Evolutionary conservation across 805 yeast species (phyloP).

Genomic region (Starmerella tilneyi): DNA sequence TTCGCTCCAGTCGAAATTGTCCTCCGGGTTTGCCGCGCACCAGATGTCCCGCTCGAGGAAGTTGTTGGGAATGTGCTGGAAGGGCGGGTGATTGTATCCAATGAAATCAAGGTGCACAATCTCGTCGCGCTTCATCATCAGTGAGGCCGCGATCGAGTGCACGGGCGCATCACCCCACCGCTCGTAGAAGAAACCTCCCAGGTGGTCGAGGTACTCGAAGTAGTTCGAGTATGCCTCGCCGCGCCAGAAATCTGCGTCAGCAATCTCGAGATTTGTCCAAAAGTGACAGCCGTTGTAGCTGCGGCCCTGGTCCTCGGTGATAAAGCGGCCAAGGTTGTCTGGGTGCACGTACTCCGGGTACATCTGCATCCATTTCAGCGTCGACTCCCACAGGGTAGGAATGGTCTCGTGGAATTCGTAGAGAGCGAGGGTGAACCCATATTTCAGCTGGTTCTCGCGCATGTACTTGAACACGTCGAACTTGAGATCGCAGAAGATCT

Average conservation of each 20-base stretch:
- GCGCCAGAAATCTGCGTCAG: slow-evolving; percentile 65
- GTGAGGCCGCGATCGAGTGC: slow-evolving; percentile 77
- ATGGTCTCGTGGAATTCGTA: slow-evolving; percentile 73
- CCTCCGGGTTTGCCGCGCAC: slow-evolving; percentile 44
- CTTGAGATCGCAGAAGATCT: slow-evolving; percentile 81
- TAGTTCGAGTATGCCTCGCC: slow-evolving; percentile 57
- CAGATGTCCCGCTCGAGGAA: slow-evolving; percentile 34
- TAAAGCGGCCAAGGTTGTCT: slow-evolving; percentile 55
- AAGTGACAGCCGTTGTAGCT: slow-evolving; percentile 76
- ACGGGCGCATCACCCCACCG: slow-evolving; percentile 99
- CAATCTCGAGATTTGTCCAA: slow-evolving; percentile 93
- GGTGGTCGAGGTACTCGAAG: slow-evolving; percentile 56
- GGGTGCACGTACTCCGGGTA: slow-evolving; percentile 46
- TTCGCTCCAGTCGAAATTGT: slow-evolving; percentile 31
- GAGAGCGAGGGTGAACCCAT: slow-evolving; percentile 77
- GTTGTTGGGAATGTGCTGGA: slow-evolving; percentile 61
- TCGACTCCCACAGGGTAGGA: slow-evolving; percentile 63
- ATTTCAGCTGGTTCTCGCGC: slow-evolving; percentile 57
- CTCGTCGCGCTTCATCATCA: slow-evolving; percentile 57
- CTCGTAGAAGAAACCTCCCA: slow-evolving; percentile 81
- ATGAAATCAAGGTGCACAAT: slow-evolving; percentile 88
- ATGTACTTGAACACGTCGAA: slow-evolving; percentile 90
- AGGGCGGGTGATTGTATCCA: slow-evolving; percentile 63
- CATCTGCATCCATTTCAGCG: slow-evolving; percentile 37
- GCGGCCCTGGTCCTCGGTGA: slow-evolving; percentile 60